Conservation (phyloP, 108 stramenopile species). For the Cyclotella distinguenda region DNA sequence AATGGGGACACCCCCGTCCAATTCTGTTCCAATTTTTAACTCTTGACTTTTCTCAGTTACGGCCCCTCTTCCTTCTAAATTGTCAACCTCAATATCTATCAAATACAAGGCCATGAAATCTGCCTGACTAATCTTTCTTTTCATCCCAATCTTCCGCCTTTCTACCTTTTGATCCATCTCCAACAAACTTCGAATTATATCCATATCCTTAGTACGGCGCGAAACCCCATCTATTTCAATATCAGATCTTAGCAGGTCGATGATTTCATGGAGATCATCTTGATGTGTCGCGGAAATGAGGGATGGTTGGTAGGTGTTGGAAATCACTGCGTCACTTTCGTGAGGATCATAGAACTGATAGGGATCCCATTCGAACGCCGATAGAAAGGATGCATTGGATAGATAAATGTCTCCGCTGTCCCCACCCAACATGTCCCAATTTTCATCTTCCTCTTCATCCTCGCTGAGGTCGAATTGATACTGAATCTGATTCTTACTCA, state of each 20-base stretch:
- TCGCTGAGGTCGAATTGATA: conserved; percentile 20
- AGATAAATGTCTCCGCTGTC: conserved; percentile 4
- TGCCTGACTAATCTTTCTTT: conserved; percentile 9
- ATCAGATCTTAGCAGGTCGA: conserved; percentile 35
- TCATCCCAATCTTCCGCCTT: conserved; percentile 2
- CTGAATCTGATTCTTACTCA: neutral
- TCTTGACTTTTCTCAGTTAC: neutral
- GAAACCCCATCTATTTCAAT: conserved; percentile 40
- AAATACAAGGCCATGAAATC: conserved; percentile 38
- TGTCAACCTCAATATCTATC: conserved; percentile 35
- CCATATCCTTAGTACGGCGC: conserved; percentile 22
- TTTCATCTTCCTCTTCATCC: conserved; percentile 10
- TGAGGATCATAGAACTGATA: conserved; percentile 38
- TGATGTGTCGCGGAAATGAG: conserved; percentile 5
- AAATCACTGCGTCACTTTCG: conserved; percentile 11
- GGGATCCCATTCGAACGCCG: conserved; percentile 2
- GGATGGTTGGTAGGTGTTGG: conserved; percentile 15
- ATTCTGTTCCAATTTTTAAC: neutral
- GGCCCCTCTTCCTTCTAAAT: conserved; percentile 10
- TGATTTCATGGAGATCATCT: conserved; percentile 40
- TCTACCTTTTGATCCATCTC: conserved; percentile 28
- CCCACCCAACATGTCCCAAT: conserved; percentile 4
- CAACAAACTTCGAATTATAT: conserved; percentile 25
- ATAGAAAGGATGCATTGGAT: conserved; percentile 8
- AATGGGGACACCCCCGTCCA: neutral